A percentile compares a stretch with the other conserved stretches of the same genome.
Evolutionary conservation across 495 filamentous ascomycete genomes (phyloP).

Genomic region (Neurospora africana): DNA sequence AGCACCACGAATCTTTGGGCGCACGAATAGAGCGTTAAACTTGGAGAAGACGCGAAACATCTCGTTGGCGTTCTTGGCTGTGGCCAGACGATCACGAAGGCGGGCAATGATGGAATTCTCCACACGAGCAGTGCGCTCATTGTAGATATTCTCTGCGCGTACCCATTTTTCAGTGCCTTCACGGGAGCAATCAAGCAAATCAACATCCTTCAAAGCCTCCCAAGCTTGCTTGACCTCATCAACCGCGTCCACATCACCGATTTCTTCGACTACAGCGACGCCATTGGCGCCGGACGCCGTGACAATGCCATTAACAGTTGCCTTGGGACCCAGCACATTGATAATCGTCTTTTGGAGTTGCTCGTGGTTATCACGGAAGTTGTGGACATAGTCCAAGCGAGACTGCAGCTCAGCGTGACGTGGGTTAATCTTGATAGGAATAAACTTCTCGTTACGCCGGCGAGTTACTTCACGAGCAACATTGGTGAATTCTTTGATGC

Average conservation of each 20-base stretch:
- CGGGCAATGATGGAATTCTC: conserved; percentile 98
- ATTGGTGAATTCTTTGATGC: conserved; percentile 93
- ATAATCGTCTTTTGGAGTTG: conserved; percentile 92
- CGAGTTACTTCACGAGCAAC: conserved; percentile 88
- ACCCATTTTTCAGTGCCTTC: conserved; percentile 88
- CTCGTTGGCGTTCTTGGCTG: conserved; percentile 90
- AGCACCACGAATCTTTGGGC: conserved; percentile 93
- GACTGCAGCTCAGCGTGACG: conserved; percentile 80
- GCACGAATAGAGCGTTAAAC: conserved; percentile 96
- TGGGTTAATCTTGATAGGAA: conserved; percentile 87
- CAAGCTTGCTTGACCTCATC: conserved; percentile 93
- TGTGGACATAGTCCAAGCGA: conserved; percentile 81
- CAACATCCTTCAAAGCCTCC: conserved; percentile 83
- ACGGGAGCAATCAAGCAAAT: conserved; percentile 81
- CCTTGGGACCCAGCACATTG: conserved; percentile 77
- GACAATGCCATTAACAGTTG: conserved; percentile 35
- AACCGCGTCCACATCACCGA: conserved; percentile 96
- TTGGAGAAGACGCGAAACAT: conserved; percentile 99
- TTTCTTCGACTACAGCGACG: conserved; percentile 72
- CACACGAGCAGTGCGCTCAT: conserved; percentile 89
- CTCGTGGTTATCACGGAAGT: conserved; percentile 91
- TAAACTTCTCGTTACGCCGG: conserved; percentile 89
- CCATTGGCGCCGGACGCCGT: conserved; percentile 47
- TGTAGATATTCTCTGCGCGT: conserved; percentile 86
- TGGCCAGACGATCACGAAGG: conserved; percentile 83